Conservation (phyloP, 148 eudicot species). For the Rhododendron ferrugineum region DNA sequence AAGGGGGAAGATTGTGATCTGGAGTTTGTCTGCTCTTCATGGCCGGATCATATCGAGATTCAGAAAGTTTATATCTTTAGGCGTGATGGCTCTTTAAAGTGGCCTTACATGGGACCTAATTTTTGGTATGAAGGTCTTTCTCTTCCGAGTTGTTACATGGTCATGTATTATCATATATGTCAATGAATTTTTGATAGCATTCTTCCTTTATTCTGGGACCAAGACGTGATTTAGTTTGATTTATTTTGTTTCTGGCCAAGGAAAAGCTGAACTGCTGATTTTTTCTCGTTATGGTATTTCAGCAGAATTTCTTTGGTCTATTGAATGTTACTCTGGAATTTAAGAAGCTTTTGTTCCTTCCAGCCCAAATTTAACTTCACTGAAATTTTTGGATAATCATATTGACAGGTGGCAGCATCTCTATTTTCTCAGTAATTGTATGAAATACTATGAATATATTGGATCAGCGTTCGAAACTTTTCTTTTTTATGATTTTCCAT, state of each 20-base stretch:
- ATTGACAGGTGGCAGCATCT: not conserved
- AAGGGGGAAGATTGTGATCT: constrained; percentile 52
- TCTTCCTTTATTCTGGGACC: not conserved
- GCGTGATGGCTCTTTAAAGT: constrained; percentile 25
- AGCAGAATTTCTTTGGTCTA: not conserved
- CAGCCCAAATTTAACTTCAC: not conserved
- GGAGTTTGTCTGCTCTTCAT: constrained; percentile 70
- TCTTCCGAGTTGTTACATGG: not conserved
- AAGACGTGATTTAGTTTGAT: not conserved
- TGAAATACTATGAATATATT: too few relatives aligned
- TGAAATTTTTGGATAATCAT: not conserved
- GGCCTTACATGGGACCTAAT: constrained; percentile 58
- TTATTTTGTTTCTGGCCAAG: not conserved
- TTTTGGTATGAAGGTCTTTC: constrained; percentile 29
- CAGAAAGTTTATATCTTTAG: constrained; percentile 48
- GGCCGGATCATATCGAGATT: constrained; percentile 62
- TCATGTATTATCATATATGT: not conserved
- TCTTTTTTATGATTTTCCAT: not conserved
- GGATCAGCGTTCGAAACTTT: not conserved
- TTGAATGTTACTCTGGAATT: not conserved
- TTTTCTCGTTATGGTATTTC: not conserved
- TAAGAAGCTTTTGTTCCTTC: not conserved
- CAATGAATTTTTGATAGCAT: not conserved
- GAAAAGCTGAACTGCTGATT: not conserved
- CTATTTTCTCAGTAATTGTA: not conserved